A percentile compares a stretch with the other conserved stretches of the same genome.
Conservation (phyloP, 768 basidiomycete genomes). For the Russula olivacea region DNA sequence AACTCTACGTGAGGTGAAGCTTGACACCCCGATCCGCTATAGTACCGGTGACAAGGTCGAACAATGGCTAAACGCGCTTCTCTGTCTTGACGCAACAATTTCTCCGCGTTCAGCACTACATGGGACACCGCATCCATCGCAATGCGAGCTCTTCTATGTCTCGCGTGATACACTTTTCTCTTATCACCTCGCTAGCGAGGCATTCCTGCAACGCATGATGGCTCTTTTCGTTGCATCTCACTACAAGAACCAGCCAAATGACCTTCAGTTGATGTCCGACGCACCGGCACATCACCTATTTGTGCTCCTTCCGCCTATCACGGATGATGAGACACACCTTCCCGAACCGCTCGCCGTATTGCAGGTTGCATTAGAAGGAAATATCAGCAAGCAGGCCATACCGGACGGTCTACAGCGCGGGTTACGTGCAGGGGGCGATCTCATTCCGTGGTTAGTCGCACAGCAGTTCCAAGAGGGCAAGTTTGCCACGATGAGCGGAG, state of each 20-base stretch:
- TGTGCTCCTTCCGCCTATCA: slow-evolving; percentile 87
- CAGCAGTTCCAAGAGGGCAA: slow-evolving; percentile 95
- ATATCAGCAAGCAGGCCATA: slow-evolving; percentile 79
- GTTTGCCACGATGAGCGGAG: slow-evolving; percentile 89
- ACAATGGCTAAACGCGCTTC: slow-evolving; percentile 84
- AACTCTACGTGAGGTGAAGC: slow-evolving; percentile 85
- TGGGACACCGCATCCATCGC: slow-evolving; percentile 91
- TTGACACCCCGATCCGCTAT: slow-evolving; percentile 94
- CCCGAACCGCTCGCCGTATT: slow-evolving; percentile 95
- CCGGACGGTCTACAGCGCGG: slow-evolving; percentile 83
- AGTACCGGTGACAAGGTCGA: slow-evolving; percentile 81
- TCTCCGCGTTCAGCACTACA: slow-evolving; percentile 46
- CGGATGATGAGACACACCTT: slow-evolving; percentile 82
- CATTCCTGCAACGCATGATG: slow-evolving; percentile 98
- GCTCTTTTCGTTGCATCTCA: slow-evolving; percentile 94
- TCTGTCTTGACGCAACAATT: slow-evolving; percentile 86
- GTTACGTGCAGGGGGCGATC: slow-evolving; percentile 82
- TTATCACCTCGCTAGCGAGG: slow-evolving; percentile 94
- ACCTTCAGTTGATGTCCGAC: slow-evolving; percentile 94
- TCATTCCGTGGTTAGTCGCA: slow-evolving; percentile 95
- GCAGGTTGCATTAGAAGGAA: slow-evolving; percentile 94
- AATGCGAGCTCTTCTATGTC: slow-evolving; percentile 94
- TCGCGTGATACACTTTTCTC: slow-evolving; percentile 95
- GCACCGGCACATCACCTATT: slow-evolving; percentile 97
- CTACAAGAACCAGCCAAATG: slow-evolving; percentile 99